Evolutionary conservation across 768 basidiomycete genomes (phyloP), one percentile per base, ranked within the genome.

Genomic region (Mycena haematopus): DNA sequence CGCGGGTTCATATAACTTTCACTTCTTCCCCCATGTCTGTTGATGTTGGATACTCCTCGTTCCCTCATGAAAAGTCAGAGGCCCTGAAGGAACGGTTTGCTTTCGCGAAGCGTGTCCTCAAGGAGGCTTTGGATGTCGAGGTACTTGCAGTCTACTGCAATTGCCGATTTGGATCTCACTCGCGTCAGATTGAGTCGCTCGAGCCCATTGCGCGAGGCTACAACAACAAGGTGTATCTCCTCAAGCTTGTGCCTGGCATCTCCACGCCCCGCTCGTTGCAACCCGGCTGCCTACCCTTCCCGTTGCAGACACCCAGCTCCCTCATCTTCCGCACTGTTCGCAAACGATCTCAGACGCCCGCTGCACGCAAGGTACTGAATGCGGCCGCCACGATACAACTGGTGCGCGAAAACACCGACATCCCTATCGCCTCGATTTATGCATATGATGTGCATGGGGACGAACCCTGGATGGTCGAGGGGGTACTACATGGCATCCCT

Each of bases 141-240:
- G 62, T 58, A 53, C 13, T 3, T 13, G 2, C 29, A 33, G 11
- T 49, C n/a, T 35, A 14, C 38, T 21, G 22, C 40, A 13, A 31
- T 56, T 21, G 19, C 0, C 8, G n/a, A 9, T 22, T 44, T 14
- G 7, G 33, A 53, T n/a, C 50, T 38, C 14, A 17, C 29, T 24
- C 19, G 22, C 17, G n/a, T 6, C 22, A 63, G 62, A 40, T 63
- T 8, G 62, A 63, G 51, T 63, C 62, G 7, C 56, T 63, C 8
- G 62, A 63, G 27, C 56, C 62, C 15, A 63, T 63, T n/a, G 36
- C 62, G 9, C 55, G 62, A 24, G 55, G 56, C 29, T 57, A 52
- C 36, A 63, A 63, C 51, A 63, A 63, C 51, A 58, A 63, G 45
- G 51, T 63, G 35, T 63, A 63, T 22, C 40, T 58, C 22, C 33